Percentiles rank a stretch among this genome's conserved stretches.
These are phyloP conservation scores for Cercospora sp. DNA, from an alignment of 2,329 filamentous ascomycete species.

Conservation along the genomic window DNA sequence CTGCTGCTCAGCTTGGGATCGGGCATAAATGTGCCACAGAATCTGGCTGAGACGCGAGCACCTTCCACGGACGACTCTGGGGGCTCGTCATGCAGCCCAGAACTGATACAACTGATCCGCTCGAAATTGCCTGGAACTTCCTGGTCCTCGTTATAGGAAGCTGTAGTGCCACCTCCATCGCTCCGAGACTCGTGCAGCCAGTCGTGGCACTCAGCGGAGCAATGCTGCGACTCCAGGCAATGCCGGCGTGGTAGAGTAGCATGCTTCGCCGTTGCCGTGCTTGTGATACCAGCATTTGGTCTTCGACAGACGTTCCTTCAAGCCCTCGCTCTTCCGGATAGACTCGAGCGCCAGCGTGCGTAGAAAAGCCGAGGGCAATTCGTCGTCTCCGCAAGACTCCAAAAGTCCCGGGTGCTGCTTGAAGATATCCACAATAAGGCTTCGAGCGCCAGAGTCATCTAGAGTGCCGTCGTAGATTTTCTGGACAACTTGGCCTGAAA, in stretches of 20 bases:
- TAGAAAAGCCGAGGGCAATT: not conserved
- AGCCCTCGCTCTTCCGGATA: not conserved
- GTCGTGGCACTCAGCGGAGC: not conserved
- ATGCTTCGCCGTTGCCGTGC: too few species aligned
- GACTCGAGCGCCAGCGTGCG: not conserved
- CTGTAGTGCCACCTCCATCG: not conserved
- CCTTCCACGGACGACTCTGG: not conserved
- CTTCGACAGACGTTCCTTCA: not conserved
- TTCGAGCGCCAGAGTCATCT: not conserved
- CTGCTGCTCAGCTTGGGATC: not conserved
- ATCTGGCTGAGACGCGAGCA: not conserved
- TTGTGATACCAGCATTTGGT: conserved; percentile 5
- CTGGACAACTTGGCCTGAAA: not conserved
- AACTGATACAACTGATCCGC: too few species aligned
- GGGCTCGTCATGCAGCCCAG: too few species aligned
- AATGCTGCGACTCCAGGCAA: not conserved
- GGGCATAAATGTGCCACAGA: not conserved
- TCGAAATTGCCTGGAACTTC: too few species aligned
- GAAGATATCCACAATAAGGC: not conserved
- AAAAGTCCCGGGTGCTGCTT: not conserved
- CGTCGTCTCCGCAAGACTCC: not conserved
- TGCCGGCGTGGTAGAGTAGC: too few species aligned
- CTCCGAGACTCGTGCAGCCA: not conserved
- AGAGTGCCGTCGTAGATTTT: not conserved
- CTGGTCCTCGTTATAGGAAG: not conserved